A percentile compares a stretch with the other conserved stretches of the same genome.
phyloP scores from a whole-genome alignment of 192 early-diverging fungal species.

The Obelidium mucronatum region DNA sequence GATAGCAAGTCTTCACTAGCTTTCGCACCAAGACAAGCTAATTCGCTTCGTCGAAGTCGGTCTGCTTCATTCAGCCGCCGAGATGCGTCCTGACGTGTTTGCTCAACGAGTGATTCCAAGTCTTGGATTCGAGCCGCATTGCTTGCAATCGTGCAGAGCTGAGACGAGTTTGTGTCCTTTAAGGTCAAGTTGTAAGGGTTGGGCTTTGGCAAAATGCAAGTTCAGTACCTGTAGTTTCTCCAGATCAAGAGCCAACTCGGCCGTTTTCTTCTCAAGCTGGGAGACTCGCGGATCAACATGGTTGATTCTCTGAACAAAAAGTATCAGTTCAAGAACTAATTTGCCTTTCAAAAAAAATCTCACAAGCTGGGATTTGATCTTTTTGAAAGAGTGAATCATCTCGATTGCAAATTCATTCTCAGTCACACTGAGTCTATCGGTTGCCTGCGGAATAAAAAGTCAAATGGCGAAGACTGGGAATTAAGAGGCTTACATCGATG shows the following conservation, averaged over 20 bases:
- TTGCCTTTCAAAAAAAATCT: background rate
- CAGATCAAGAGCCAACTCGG: no score
- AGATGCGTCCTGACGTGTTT: background rate
- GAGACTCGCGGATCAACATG: conserved; percentile 4
- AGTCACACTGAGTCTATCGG: background rate
- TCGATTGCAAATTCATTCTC: conserved; percentile 31
- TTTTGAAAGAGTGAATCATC: conserved; percentile 15
- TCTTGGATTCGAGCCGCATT: background rate
- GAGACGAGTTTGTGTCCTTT: background rate
- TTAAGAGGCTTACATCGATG: conserved; percentile 12
- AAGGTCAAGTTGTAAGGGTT: background rate
- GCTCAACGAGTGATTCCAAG: background rate
- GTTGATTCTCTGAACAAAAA: background rate
- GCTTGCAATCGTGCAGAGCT: background rate
- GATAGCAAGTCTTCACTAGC: no score
- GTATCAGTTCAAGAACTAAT: background rate
- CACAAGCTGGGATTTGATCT: conserved; percentile 6
- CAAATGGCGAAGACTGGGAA: no score
- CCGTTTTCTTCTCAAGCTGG: background rate
- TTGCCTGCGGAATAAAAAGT: conserved; percentile 5
- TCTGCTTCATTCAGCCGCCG: no score
- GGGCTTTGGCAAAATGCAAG: background rate
- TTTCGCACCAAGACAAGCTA: no score
- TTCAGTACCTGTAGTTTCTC: no score
- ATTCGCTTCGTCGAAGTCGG: no score